Conservation (phyloP, 2,329 filamentous ascomycete species). For the Pseudohalonectria lignicola region DNA sequence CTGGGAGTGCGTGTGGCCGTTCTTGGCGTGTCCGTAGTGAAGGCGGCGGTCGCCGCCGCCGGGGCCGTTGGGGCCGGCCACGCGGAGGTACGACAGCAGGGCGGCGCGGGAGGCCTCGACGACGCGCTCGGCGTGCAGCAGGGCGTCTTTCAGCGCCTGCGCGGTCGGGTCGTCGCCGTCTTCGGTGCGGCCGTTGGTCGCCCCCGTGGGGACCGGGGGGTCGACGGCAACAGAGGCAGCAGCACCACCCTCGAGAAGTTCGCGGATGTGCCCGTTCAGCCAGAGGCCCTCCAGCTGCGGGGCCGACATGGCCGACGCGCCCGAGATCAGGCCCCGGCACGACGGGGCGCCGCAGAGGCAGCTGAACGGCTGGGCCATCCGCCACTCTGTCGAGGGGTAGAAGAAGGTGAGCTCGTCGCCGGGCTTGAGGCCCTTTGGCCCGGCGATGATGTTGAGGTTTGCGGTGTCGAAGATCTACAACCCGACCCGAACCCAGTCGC, state of each 20-base stretch:
- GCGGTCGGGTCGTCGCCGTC: constrained; percentile 24
- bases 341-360: constrained; percentile 47
- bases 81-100: constrained; percentile 23
- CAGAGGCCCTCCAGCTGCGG: constrained; percentile 45
- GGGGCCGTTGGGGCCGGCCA: constrained; percentile 10
- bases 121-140: constrained; percentile 34
- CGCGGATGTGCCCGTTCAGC: constrained; percentile 50
- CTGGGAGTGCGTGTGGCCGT: constrained; percentile 1
- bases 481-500: too few relatives aligned
- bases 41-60: constrained; percentile 4
- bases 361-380: constrained; percentile 61
- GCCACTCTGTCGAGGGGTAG: constrained; percentile 66
- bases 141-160: constrained; percentile 27
- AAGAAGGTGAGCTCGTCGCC: constrained; percentile 60
- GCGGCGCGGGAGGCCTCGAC: constrained; percentile 33
- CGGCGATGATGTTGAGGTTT: constrained; percentile 45
- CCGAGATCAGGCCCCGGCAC: constrained; percentile 52
- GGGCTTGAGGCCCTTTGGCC: constrained; percentile 38
- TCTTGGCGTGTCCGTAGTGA: constrained; percentile 8
- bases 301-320: constrained; percentile 48
- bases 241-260: constrained; percentile 26
- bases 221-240: constrained; percentile 3
- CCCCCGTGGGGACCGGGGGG: constrained; percentile 4
- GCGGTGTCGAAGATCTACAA: constrained; percentile 49
- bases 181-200: not conserved